Evolutionary conservation across 805 yeast species (phyloP).

Genomic region (Starmera amethionina): DNA sequence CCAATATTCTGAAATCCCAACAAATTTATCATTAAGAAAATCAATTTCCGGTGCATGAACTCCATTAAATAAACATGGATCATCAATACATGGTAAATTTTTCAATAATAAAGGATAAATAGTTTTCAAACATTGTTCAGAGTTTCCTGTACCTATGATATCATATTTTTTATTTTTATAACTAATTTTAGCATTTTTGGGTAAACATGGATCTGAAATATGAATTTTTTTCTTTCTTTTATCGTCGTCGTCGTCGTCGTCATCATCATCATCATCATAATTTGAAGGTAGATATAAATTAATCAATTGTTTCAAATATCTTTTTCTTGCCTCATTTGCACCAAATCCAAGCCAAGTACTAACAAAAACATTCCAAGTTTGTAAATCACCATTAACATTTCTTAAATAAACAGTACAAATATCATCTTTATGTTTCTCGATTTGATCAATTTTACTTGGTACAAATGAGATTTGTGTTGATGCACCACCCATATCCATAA

Average conservation of each 20-base stretch:
- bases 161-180: slow-evolving; percentile 40
- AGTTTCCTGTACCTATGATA: slow-evolving; percentile 70
- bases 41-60: slow-evolving; percentile 88
- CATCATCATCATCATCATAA: slow-evolving; percentile 37
- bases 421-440: slow-evolving; percentile 61
- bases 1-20: slow-evolving; percentile 96
- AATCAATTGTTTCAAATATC: slow-evolving; percentile 56
- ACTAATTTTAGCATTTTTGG: slow-evolving; percentile 42
- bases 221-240: slow-evolving; percentile 6
- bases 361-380: slow-evolving; percentile 80
- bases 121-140: slow-evolving; percentile 58
- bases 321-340: slow-evolving; percentile 81
- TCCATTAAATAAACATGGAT: slow-evolving; percentile 91
- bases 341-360: slow-evolving; percentile 98
- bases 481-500: slow-evolving; percentile 99
- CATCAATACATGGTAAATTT: slow-evolving; percentile 73
- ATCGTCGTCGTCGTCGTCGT: slow-evolving; percentile 3
- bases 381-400: slow-evolving; percentile 58
- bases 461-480: slow-evolving; percentile 93
- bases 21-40: slow-evolving; percentile 69
- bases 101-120: slow-evolving; percentile 72
- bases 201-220: slow-evolving; percentile 74
- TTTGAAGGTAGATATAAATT: slow-evolving; percentile 37
- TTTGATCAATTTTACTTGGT: slow-evolving; percentile 55
- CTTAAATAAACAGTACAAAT: slow-evolving; percentile 56